Percentiles rank a stretch among this genome's conserved stretches.
These are phyloP conservation scores for Linum lewisii DNA, from an alignment of 345 rosid genomes.

Conservation along the genomic window DNA sequence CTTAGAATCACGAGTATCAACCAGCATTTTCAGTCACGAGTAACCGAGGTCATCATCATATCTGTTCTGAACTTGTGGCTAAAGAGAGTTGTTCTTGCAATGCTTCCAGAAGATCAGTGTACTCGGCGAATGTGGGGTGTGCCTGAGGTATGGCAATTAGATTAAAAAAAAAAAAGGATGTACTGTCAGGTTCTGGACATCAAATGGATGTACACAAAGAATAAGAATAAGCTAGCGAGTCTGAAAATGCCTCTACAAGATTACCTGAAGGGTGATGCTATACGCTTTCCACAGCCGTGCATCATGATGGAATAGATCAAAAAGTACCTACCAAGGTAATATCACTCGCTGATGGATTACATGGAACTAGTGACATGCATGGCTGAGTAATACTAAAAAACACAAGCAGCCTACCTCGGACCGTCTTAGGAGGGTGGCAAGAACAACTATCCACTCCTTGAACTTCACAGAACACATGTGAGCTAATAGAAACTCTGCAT, in stretches of 20 bases:
- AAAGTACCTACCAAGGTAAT: conserved; percentile 50
- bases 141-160: conserved; percentile 33
- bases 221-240: not conserved
- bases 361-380: not conserved
- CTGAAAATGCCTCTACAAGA: not conserved
- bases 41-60: conserved; percentile 17
- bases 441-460: conserved; percentile 97
- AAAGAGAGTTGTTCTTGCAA: conserved; percentile 55
- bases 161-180: conserved; percentile 1
- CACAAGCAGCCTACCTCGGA: conserved; percentile 58
- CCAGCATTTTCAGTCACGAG: too few relatives aligned
- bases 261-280: conserved; percentile 64
- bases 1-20: too few relatives aligned
- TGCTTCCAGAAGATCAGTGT: conserved; percentile 56
- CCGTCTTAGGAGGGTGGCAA: conserved; percentile 84
- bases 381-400: not conserved
- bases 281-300: conserved; percentile 81
- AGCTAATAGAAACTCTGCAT: conserved; percentile 92
- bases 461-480: conserved; percentile 98
- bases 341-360: not conserved
- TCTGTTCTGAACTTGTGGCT: conserved; percentile 19
- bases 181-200: not conserved
- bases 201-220: not conserved
- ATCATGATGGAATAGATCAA: conserved; percentile 75
- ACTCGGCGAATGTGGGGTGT: conserved; percentile 51